Percentiles rank a stretch among this genome's conserved stretches.
These are phyloP conservation scores for Adansonia grandidieri DNA, from an alignment of 441 rosid species.

Conservation along the genomic window DNA sequence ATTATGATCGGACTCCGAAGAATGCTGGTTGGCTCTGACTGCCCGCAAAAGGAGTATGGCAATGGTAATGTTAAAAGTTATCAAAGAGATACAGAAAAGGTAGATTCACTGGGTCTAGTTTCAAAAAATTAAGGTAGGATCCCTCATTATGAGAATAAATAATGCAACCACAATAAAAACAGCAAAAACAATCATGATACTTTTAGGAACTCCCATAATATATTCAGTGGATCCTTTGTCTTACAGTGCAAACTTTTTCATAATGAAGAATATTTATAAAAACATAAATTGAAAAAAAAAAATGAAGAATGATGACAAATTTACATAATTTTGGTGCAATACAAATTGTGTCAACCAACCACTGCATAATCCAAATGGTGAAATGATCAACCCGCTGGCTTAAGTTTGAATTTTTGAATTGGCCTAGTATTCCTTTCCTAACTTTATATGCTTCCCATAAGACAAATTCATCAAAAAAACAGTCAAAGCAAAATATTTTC, in stretches of 20 bases:
- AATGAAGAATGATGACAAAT: neutral
- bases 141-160: neutral
- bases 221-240: neutral
- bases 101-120: neutral
- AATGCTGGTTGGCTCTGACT: neutral
- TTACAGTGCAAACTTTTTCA: neutral
- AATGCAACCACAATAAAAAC: neutral
- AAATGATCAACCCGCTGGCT: neutral
- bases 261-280: neutral
- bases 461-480: neutral
- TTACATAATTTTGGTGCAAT: slow-evolving; percentile 12
- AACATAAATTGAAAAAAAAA: neutral
- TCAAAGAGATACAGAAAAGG: neutral
- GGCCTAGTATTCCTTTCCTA: neutral
- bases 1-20: neutral
- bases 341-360: neutral
- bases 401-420: neutral
- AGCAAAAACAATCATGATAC: neutral
- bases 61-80: neutral
- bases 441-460: neutral
- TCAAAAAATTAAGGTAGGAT: neutral
- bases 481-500: neutral
- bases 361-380: neutral
- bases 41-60: slow-evolving; percentile 7
- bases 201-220: neutral